Conservation (phyloP, 306 rosid genomes). For the Lotus japonicus region DNA sequence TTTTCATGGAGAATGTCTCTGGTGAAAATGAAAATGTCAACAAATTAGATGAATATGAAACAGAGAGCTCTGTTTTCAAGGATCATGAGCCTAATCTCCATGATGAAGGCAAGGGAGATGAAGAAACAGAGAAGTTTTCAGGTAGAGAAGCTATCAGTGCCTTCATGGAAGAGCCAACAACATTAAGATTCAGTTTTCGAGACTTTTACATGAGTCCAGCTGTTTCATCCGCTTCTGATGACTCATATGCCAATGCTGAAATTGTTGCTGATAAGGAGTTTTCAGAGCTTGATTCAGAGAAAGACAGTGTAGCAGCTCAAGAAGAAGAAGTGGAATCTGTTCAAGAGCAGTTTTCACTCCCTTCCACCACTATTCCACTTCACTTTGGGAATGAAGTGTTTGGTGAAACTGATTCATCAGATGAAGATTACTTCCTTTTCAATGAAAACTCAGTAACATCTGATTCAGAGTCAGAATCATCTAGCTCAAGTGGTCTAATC, state of each 20-base stretch:
- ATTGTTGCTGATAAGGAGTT: conserved; percentile 16
- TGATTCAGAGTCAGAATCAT: conserved; percentile 40
- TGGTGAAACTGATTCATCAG: conserved; percentile 34
- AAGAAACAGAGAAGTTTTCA: conserved; percentile 12
- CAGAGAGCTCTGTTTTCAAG: not conserved
- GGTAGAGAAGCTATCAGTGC: conserved; percentile 28
- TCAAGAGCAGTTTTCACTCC: not conserved
- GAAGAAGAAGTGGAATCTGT: conserved; percentile 15
- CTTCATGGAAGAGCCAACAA: conserved; percentile 48
- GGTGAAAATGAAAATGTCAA: not conserved
- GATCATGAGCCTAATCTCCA: not conserved
- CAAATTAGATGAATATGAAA: conserved; percentile 5
- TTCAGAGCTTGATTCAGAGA: conserved; percentile 7
- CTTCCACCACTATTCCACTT: not conserved
- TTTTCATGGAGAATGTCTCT: not conserved
- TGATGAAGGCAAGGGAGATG: not conserved
- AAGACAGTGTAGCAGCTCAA: not conserved
- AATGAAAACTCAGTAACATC: conserved; percentile 29
- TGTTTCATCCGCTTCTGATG: conserved; percentile 8
- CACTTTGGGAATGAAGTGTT: conserved; percentile 13
- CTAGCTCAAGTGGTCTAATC: conserved; percentile 22
- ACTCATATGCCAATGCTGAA: not conserved
- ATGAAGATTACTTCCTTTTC: conserved; percentile 31
- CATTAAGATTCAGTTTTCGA: conserved; percentile 37
- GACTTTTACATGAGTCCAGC: conserved; percentile 38